Evolutionary conservation across 805 yeast species (phyloP).

Genomic region (Suhomyces sp.): DNA sequence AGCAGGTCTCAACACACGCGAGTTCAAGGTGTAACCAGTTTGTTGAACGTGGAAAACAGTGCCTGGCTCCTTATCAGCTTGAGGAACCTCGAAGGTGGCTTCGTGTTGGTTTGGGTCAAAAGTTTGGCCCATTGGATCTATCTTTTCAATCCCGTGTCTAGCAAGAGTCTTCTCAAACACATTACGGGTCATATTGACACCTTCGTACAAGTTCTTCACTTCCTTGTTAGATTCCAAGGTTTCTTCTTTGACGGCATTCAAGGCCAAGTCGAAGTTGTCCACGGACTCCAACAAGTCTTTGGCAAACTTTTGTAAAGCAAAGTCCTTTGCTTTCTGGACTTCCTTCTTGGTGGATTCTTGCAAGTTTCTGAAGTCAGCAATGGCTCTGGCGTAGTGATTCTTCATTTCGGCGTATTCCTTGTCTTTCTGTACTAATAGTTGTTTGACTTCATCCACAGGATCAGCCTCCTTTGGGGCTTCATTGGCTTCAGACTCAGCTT

Average conservation of each 20-base stretch:
- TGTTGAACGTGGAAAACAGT: conserved; percentile 92
- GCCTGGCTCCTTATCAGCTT: conserved; percentile 86
- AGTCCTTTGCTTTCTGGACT: conserved; percentile 80
- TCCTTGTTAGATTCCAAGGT: conserved; percentile 57
- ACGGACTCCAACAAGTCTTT: conserved; percentile 84
- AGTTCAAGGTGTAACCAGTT: conserved; percentile 80
- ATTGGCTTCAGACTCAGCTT: conserved; percentile 8
- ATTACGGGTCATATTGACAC: conserved; percentile 85
- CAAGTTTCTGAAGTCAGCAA: conserved; percentile 89
- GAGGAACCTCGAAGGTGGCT: conserved; percentile 85
- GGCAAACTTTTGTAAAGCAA: conserved; percentile 89
- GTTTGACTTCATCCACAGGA: conserved; percentile 36
- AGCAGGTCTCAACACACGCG: conserved; percentile 90
- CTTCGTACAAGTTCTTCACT: conserved; percentile 74
- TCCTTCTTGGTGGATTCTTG: conserved; percentile 90
- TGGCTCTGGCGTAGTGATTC: conserved; percentile 75
- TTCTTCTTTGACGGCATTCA: conserved; percentile 66
- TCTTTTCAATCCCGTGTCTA: conserved; percentile 75
- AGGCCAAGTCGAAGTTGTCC: conserved; percentile 87
- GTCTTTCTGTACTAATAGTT: conserved; percentile 56
- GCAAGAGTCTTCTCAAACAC: conserved; percentile 80
- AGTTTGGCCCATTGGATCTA: conserved; percentile 78
- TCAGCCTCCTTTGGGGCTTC: conserved; percentile 6
- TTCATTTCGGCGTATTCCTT: conserved; percentile 78
- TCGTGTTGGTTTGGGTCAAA: conserved; percentile 93